Base-by-base conservation (phyloP, 2,329 filamentous ascomycete genomes). In the Fusarium sublunatum region DNA sequence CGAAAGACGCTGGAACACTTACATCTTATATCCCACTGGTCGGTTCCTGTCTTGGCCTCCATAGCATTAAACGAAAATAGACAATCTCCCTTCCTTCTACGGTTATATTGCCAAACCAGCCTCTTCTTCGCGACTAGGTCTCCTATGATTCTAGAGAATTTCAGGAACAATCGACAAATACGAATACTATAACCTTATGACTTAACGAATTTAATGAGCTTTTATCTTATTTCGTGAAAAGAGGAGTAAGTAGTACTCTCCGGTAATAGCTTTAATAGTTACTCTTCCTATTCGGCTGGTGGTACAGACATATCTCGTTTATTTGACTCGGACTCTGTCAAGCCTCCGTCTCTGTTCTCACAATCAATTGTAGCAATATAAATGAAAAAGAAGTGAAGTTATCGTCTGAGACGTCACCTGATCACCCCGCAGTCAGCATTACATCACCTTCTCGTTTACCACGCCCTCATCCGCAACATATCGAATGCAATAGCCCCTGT, bases 271-370 rank as follows among this genome's bases (percentile, higher is more conserved):
- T 41, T 41, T 24, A 41, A 15, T n/a, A 41, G 45, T 48, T 22
- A 34, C n/a, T 13, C 45, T 40, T 48, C 45, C 28, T 34, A 48
- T 32, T 39, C 31, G n/a, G 35, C 45, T 40, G 45, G 22, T 28
- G 39, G 39, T 22, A 24, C 35, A 32, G 35, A 40, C 39, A 15
- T 26, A 31, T 40, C 45, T 48, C 35, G 34, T 40, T 31, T 39
- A 25, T 48, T 38, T 40, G 45, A 31, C 19, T 48, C 34, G 34
- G 45, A 48, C 45, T 48, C 45, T 48, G 45, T 47, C 12, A 48
- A 39, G 45, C 39, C 45, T 48, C 35, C 35, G 22, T 39, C 39
- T 39, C 25, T 39, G 25, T 32, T n/a, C n/a, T n/a, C n/a, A n/a
- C n/a, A n/a, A n/a, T n/a, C n/a, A n/a, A n/a, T n/a, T n/a, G n/a